Conservation (phyloP, 805 yeast genomes). For the Myxozyma kluyveri region DNA sequence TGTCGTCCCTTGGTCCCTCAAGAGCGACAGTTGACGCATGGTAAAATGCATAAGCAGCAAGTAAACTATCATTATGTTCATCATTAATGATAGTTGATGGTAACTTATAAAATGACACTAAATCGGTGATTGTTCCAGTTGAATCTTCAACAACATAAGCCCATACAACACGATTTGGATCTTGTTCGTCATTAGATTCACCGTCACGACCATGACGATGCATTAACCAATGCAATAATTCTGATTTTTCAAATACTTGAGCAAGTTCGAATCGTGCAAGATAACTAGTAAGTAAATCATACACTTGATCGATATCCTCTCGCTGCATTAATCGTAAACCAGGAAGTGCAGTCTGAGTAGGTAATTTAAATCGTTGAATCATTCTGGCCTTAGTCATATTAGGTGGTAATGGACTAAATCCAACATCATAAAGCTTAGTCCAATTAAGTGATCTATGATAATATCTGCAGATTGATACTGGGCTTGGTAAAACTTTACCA, state of each 20-base stretch:
- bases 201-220: conserved; percentile 36
- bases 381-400: conserved; percentile 63
- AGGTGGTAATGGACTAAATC: conserved; percentile 77
- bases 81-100: conserved; percentile 77
- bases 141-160: conserved; percentile 69
- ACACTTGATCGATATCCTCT: conserved; percentile 65
- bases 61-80: conserved; percentile 60
- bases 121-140: conserved; percentile 71
- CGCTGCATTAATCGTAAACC: conserved; percentile 59
- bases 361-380: conserved; percentile 60
- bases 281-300: conserved; percentile 56
- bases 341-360: conserved; percentile 47
- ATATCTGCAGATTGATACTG: conserved; percentile 82
- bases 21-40: conserved; percentile 73
- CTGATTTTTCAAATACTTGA: conserved; percentile 66
- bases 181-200: conserved; percentile 32
- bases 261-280: conserved; percentile 69
- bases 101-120: conserved; percentile 81
- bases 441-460: conserved; percentile 93
- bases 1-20: conserved; percentile 38
- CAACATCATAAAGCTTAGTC: conserved; percentile 84
- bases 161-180: conserved; percentile 57
- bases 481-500: conserved; percentile 89
- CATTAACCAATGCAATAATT: conserved; percentile 77
- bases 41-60: conserved; percentile 85